These are phyloP conservation scores for Podila horticola DNA, from an alignment of 192 early-diverging fungal genomes.

Conservation along the genomic window DNA sequence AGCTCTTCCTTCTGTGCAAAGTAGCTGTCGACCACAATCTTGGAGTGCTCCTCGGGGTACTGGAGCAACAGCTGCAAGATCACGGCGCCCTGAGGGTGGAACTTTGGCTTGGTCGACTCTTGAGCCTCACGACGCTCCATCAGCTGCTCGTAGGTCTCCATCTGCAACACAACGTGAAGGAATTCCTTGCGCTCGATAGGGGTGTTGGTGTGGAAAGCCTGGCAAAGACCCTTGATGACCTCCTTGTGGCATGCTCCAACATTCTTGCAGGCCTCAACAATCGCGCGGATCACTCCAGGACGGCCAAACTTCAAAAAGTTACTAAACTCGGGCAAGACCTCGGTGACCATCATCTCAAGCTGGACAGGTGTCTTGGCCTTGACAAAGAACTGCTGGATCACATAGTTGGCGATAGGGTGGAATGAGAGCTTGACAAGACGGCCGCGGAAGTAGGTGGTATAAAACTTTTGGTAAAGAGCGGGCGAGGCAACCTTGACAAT, in stretches of 20 bases:
- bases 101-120: conserved; percentile 56
- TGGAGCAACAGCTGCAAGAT: conserved; percentile 72
- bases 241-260: conserved; percentile 67
- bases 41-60: conserved; percentile 68
- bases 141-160: conserved; percentile 65
- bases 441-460: conserved; percentile 70
- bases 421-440: conserved; percentile 69
- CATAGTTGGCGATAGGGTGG: conserved; percentile 85
- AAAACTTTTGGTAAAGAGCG: conserved; percentile 69
- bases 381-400: conserved; percentile 80
- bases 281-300: conserved; percentile 76
- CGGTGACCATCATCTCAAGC: conserved; percentile 72
- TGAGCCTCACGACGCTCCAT: conserved; percentile 46
- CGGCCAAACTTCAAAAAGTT: conserved; percentile 71
- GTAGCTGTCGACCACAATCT: conserved; percentile 70
- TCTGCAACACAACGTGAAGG: conserved; percentile 66
- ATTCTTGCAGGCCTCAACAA: conserved; percentile 72
- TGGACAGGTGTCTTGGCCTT: conserved; percentile 68
- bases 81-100: conserved; percentile 74
- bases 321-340: conserved; percentile 65
- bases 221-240: conserved; percentile 62
- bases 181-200: conserved; percentile 63
- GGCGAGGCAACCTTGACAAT: conserved; percentile 66
- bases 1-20: conserved; percentile 61
- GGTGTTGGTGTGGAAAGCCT: conserved; percentile 65